Base-by-base conservation (phyloP, 257 asterid genomes). In the Cinchona pubescens region DNA sequence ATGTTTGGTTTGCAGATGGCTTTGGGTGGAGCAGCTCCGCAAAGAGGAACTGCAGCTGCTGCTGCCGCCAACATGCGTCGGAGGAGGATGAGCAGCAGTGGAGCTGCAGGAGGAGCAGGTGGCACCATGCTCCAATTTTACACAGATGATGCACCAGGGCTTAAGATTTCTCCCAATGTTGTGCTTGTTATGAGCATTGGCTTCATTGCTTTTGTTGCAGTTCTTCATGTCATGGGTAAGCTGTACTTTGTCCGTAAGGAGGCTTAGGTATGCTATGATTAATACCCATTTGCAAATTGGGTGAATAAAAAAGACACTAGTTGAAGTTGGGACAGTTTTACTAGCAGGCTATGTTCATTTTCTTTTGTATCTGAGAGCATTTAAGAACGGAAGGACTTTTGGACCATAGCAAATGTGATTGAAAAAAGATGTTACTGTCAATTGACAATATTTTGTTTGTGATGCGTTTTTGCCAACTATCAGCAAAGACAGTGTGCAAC, bases 181-280 rank as follows among this genome's bases (percentile, higher is more conserved):
- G 84, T 83, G 43, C 84, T 83, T n/a, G 77, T 83, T n/a, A 80
- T 83, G 82, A 83, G 87, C 80, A 80, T 83, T 43, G 84, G 87
- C 30, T 83, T 83, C 64, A 83, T 83, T 19, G 87, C 84, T 0
- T 83, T 83, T 59, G 87, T 83, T 43, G 84, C 87, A 11, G 40
- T 78, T 58, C 82, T 83, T 60, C 87, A 83, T 74, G 87, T 83
- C 67, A 59, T 80, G 78, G 87, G 87, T 1, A 83, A 83, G 78
- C 75, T 83, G 8, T 83, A 83, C 76, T 76, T 82, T 37, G 80
- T 75, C 23, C 81, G 81, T 10, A 76, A 69, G 48, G 83, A 82
- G 43, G 79, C 75, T 38, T 82, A 73, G 46, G 9, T 38, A 9
- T 61, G 42, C 16, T 32, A 32, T n/a, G 62, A 29, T 2, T 12